Percentiles rank a stretch among this genome's conserved stretches.
These are phyloP conservation scores for Capillidium rhysosporum DNA, from an alignment of 371 early-diverging fungal genomes.

Conservation along the genomic window DNA sequence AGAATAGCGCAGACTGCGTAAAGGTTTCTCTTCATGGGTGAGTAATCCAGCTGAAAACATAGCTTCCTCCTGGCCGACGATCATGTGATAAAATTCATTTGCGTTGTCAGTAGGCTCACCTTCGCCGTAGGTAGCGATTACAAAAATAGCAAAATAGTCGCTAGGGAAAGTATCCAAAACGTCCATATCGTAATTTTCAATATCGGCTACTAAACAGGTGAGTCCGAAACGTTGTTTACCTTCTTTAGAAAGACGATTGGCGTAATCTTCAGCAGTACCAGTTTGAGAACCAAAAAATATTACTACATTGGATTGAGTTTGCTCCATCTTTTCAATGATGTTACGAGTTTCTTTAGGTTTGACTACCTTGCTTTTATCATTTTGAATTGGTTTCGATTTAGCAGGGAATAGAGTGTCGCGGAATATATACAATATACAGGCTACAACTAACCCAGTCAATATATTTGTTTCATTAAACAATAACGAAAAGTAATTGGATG, in stretches of 20 bases:
- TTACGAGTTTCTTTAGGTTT: constrained; percentile 1
- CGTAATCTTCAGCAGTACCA: constrained; percentile 92
- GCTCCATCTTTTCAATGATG: constrained; percentile 3
- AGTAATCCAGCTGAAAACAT: constrained; percentile 34
- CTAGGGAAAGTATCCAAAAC: constrained; percentile 43
- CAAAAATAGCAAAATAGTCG: constrained; percentile 47
- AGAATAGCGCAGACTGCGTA: constrained; percentile 43
- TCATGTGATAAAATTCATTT: constrained; percentile 56
- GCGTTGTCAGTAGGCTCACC: constrained; percentile 90
- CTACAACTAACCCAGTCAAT: neutral
- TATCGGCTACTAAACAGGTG: constrained; percentile 58
- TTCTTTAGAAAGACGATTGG: constrained; percentile 68
- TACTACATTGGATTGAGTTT: constrained; percentile 20
- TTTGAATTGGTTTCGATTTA: neutral
- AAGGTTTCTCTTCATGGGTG: constrained; percentile 23
- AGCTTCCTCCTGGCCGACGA: constrained; percentile 39
- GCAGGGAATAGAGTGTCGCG: neutral
- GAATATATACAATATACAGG: neutral
- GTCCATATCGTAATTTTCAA: constrained; percentile 69
- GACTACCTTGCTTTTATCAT: neutral
- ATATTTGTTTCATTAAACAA: neutral
- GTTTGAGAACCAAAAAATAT: constrained; percentile 91
- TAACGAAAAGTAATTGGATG: neutral
- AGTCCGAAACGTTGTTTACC: constrained; percentile 51
- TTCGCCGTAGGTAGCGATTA: constrained; percentile 78